Percentiles rank a stretch among this genome's conserved stretches.
These are phyloP conservation scores for Cutaneotrichosporon dermatis DNA, from an alignment of 1,284 basidiomycete genomes.

Conservation along the genomic window DNA sequence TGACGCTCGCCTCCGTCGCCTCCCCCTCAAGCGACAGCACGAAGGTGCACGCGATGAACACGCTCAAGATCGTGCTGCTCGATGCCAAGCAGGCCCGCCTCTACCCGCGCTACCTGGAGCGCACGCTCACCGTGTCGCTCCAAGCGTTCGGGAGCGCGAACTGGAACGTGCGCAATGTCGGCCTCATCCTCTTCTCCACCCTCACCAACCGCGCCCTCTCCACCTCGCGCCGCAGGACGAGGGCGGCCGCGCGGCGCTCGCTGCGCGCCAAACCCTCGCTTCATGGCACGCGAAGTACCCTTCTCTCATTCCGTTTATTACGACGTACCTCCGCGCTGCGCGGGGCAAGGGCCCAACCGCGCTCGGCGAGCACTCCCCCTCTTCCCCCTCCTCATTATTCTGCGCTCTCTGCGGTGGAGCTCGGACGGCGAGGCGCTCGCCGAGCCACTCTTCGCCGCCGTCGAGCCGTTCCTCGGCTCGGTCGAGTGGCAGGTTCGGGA, in stretches of 20 bases:
- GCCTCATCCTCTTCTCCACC: slow-evolving; percentile 45
- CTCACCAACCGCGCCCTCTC: slow-evolving; percentile 39
- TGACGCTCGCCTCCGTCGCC: slow-evolving; percentile 32
- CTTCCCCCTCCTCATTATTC: slow-evolving; percentile 44
- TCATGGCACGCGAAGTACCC: slow-evolving; percentile 41
- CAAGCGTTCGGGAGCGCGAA: slow-evolving; percentile 37
- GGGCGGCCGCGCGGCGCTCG: slow-evolving; percentile 27
- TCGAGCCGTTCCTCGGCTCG: slow-evolving; percentile 28
- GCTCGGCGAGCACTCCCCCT: slow-evolving; percentile 36
- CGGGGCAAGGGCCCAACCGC: not conserved
- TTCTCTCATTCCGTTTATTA: slow-evolving; percentile 32
- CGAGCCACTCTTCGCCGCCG: slow-evolving; percentile 18
- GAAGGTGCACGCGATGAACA: slow-evolving; percentile 48
- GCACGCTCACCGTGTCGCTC: slow-evolving; percentile 39
- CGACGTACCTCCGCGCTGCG: slow-evolving; percentile 16
- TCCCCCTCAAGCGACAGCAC: slow-evolving; percentile 35
- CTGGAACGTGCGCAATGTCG: slow-evolving; percentile 49
- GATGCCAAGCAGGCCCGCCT: slow-evolving; percentile 41
- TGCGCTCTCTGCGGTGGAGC: slow-evolving; percentile 39
- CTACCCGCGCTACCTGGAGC: slow-evolving; percentile 39
- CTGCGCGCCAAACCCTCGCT: slow-evolving; percentile 32
- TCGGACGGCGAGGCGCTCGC: slow-evolving; percentile 24
- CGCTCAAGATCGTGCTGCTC: slow-evolving; percentile 45
- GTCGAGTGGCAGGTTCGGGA: slow-evolving; percentile 42
- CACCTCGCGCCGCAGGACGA: slow-evolving; percentile 29